Base-by-base conservation (phyloP, 2,329 filamentous ascomycete species). In the Pseudogymnoascus sp. region DNA sequence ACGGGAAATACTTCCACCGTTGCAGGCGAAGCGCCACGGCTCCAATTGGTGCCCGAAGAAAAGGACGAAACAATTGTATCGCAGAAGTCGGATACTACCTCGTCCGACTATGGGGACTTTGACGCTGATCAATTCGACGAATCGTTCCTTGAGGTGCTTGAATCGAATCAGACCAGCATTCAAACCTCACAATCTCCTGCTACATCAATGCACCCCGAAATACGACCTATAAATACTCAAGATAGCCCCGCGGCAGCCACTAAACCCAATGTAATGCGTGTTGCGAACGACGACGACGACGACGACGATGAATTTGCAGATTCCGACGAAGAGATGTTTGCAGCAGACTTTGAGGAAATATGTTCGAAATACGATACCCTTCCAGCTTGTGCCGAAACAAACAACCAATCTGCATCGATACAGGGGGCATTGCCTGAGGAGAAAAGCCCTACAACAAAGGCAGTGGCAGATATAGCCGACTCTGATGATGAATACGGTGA, bases 401-500 rank as follows among this genome's bases (percentile, higher is more conserved):
- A 62, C 40, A 36, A 61, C 33, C 63, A 61, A 12, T 18, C 64
- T 10, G 58, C 29, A 18, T 21, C 52, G 58, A 48, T 6, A 60
- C 62, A 8, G 12, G 37, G 1, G 37, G 13, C 6, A 15, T 3
- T 63, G 31, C 64, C 69, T 61, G 62, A 65, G 55, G 67, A 70
- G 4, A 40, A 55, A 6, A 27, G 48, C 9, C 15, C 60, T 71
- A 75, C 12, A 18, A 18, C 3, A 61, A 74, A 76, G 27, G 72
- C 77, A 67, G 72, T 70, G 35, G 69, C 70, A 60, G 76, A 79
- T 55, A 33, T 33, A 40, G 78, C 79, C 65, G 72, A 77, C 39
- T 85, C 82, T 67, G 87, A 84, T 63, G 89, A 91, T 75, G 91
- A 91, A 69, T 90, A 90, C 77, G 88, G 86, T 55, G 83, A 81